These are phyloP conservation scores for Hymenoscyphus fraxineus DNA, from an alignment of 2,329 filamentous ascomycete genomes.

Conservation along the genomic window DNA sequence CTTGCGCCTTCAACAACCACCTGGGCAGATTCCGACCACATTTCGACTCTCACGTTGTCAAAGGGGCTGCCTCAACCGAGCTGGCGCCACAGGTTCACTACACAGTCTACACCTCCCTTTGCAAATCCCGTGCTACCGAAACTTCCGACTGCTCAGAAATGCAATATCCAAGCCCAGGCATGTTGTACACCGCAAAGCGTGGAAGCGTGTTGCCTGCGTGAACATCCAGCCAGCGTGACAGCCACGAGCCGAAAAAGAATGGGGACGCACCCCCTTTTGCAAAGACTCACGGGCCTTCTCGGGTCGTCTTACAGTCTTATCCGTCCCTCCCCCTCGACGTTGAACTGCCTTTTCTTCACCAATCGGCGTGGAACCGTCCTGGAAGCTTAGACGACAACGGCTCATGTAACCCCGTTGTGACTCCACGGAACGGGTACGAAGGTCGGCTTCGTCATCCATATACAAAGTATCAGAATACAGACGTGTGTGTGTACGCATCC, in stretches of 20 bases:
- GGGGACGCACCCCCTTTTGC: neutral
- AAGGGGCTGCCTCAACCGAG: too few species aligned
- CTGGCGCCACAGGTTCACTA: neutral
- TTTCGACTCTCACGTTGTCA: too few species aligned
- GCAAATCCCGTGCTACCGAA: neutral
- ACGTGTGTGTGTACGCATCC: neutral
- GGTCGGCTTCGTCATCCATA: neutral
- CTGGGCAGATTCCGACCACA: neutral
- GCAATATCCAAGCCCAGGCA: neutral
- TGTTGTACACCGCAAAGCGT: neutral
- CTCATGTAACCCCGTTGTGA: neutral
- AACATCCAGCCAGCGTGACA: neutral
- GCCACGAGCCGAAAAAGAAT: neutral
- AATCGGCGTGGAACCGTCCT: neutral
- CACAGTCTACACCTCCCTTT: too few species aligned
- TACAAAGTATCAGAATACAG: neutral
- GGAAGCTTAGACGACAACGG: neutral
- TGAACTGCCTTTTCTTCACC: neutral
- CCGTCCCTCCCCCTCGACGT: neutral
- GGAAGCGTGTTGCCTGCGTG: neutral
- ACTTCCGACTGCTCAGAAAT: conserved; percentile 2
- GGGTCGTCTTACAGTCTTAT: neutral
- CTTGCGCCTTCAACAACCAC: neutral
- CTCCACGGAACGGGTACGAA: neutral
- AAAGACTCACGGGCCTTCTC: neutral